These are phyloP conservation scores for Dendrothele bispora DNA, from an alignment of 768 basidiomycete species.

Conservation along the genomic window DNA sequence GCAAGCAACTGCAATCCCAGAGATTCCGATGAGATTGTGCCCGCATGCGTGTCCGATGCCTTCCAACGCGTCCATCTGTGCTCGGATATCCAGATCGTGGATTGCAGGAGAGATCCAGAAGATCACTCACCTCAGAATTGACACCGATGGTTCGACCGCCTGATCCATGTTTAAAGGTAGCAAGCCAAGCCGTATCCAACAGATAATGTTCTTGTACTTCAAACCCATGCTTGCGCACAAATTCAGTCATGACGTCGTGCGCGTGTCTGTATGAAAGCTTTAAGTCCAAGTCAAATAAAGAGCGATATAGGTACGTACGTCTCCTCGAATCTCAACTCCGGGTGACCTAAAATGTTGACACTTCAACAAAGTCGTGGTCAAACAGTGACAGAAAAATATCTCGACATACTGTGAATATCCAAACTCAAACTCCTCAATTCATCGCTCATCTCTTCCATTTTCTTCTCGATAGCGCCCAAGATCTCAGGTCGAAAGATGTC, in stretches of 20 bases:
- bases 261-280: conserved; percentile 50
- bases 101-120: conserved; percentile 19
- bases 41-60: conserved; percentile 75
- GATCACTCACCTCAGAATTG: conserved; percentile 69
- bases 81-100: not conserved
- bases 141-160: conserved; percentile 74
- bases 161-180: conserved; percentile 60
- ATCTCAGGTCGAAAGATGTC: conserved; percentile 56
- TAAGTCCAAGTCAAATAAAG: not conserved
- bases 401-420: conserved; percentile 62
- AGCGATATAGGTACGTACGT: conserved; percentile 36
- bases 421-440: conserved; percentile 63
- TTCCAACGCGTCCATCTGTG: conserved; percentile 62
- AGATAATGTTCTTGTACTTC: conserved; percentile 60
- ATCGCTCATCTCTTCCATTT: conserved; percentile 47
- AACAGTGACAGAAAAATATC: not conserved
- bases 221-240: conserved; percentile 68
- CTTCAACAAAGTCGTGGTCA: not conserved
- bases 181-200: conserved; percentile 75
- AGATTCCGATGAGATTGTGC: conserved; percentile 79
- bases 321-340: conserved; percentile 70
- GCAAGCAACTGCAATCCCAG: conserved; percentile 69
- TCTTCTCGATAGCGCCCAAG: conserved; percentile 56
- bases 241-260: conserved; percentile 66
- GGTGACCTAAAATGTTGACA: conserved; percentile 47